phyloP scores from a whole-genome alignment of 2,329 filamentous ascomycete species.

The Sphaerostilbella broomeana region DNA sequence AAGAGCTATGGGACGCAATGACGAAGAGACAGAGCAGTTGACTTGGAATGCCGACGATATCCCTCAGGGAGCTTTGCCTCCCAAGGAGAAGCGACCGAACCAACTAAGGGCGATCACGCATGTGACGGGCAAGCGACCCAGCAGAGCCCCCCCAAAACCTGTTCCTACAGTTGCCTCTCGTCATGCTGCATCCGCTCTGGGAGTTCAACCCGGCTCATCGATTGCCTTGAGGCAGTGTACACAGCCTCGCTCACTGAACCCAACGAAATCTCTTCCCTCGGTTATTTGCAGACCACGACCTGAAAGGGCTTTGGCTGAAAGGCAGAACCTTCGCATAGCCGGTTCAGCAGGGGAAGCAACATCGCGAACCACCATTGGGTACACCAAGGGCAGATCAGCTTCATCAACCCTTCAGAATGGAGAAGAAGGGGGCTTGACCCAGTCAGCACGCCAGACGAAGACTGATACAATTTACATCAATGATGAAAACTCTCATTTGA shows the following conservation, averaged over 20 bases:
- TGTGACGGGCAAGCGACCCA: slow-evolving; percentile 1
- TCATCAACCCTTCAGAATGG: slow-evolving; percentile 38
- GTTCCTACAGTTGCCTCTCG: slow-evolving; percentile 36
- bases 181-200: slow-evolving; percentile 47
- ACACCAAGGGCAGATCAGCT: slow-evolving; percentile 65
- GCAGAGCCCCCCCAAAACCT: slow-evolving; percentile 13
- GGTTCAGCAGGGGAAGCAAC: slow-evolving; percentile 53
- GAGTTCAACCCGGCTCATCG: slow-evolving; percentile 31
- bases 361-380: slow-evolving; percentile 78
- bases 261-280: not conserved
- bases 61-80: slow-evolving; percentile 34
- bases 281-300: not conserved
- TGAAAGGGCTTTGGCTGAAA: not conserved
- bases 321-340: slow-evolving; percentile 30
- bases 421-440: slow-evolving; percentile 6
- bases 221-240: no score
- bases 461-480: not conserved
- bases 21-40: slow-evolving; percentile 57
- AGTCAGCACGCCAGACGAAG: not conserved
- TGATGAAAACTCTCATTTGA: slow-evolving; percentile 26
- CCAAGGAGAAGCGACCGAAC: no score
- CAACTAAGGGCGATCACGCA: no score
- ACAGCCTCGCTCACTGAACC: no score
- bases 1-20: slow-evolving; percentile 60
- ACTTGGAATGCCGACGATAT: slow-evolving; percentile 55